phyloP scores from a whole-genome alignment of 2,329 filamentous ascomycete species.

The Gnomoniopsis smithogilvyi region DNA sequence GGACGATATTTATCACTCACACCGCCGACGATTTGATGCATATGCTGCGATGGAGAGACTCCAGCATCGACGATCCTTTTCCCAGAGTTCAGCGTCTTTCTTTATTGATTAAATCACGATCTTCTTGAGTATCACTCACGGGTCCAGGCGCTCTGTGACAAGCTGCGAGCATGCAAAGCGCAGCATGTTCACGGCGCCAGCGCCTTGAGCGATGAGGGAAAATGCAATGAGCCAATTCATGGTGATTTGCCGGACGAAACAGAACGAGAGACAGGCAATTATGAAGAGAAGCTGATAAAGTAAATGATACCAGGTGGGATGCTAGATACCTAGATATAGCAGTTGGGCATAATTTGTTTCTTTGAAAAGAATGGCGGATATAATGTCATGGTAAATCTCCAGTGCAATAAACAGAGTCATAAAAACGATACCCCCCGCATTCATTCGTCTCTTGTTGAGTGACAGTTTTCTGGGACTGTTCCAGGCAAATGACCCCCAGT shows the following conservation, averaged over 20 bases:
- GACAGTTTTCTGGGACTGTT: neutral
- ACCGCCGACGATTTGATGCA: conserved; percentile 53
- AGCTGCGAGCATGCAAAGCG: conserved; percentile 46
- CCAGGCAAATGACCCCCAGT: neutral
- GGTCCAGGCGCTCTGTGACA: conserved; percentile 39
- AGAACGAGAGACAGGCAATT: neutral
- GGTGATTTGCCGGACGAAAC: neutral
- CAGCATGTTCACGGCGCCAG: conserved; percentile 10
- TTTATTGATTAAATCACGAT: neutral
- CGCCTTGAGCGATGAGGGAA: neutral
- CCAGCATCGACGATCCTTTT: conserved; percentile 32
- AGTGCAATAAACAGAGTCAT: too few species aligned
- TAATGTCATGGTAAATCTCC: too few species aligned
- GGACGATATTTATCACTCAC: neutral
- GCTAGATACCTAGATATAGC: neutral
- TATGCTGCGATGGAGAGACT: conserved; percentile 45
- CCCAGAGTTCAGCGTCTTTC: neutral
- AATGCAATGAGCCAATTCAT: neutral
- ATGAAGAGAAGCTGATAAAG: neutral
- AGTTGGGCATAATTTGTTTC: neutral
- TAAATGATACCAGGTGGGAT: neutral
- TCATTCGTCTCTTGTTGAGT: neutral
- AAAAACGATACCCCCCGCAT: neutral
- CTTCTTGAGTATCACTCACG: conserved; percentile 6
- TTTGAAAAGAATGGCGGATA: too few species aligned